Conservation (phyloP, 345 rosid genomes). For the Brassica cretica region DNA sequence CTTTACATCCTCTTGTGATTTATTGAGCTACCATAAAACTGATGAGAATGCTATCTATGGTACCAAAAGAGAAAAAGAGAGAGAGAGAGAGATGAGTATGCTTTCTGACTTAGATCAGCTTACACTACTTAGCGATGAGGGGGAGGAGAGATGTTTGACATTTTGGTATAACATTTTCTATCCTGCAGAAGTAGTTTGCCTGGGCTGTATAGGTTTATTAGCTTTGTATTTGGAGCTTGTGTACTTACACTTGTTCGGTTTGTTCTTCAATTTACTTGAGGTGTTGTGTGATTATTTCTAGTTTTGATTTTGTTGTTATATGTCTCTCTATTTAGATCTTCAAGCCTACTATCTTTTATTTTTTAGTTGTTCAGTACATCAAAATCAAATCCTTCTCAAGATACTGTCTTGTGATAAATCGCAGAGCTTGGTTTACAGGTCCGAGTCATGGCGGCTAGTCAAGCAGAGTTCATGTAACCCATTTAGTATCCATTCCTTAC, state of each 20-base stretch:
- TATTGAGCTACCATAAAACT: constrained; percentile 20
- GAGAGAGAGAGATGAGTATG: constrained; percentile 26
- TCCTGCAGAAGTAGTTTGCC: constrained; percentile 28
- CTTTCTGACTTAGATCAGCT: constrained; percentile 39
- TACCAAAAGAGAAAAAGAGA: background rate
- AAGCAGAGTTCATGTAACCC: too few relatives aligned
- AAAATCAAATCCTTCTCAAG: too few relatives aligned
- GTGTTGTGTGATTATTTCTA: constrained; percentile 34
- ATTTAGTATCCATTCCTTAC: too few relatives aligned
- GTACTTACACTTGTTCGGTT: constrained; percentile 11
- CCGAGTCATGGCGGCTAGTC: too few relatives aligned
- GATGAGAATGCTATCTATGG: constrained; percentile 15
- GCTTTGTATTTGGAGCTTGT: constrained; percentile 20
- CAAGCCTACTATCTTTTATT: constrained; percentile 24
- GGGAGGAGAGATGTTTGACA: constrained; percentile 33
- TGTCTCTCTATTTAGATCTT: background rate
- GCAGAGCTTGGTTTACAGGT: too few relatives aligned
- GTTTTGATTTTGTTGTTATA: constrained; percentile 11
- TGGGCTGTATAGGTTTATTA: constrained; percentile 36
- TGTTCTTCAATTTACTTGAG: constrained; percentile 13
- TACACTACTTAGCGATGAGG: constrained; percentile 34
- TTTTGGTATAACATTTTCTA: constrained; percentile 34
- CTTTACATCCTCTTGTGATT: constrained; percentile 31
- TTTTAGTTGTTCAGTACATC: constrained; percentile 18
- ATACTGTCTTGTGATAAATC: too few relatives aligned